Evolutionary conservation across 306 rosid genomes (phyloP), one percentile per base, ranked within the genome.

Genomic region (Corylus avellana): DNA sequence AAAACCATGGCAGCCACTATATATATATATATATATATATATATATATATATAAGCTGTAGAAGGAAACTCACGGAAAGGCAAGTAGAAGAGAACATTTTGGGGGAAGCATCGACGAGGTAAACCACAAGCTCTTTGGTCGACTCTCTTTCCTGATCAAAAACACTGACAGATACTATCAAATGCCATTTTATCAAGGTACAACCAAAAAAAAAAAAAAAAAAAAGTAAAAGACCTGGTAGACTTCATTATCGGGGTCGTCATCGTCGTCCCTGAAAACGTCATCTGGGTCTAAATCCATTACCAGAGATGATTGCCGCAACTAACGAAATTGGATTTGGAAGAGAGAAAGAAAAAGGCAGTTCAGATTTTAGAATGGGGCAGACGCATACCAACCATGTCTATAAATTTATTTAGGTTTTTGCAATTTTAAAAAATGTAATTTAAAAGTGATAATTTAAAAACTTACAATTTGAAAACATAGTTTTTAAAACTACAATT

Each of bases 31-130:
- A 29, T 0, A 29, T 1, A 29, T 1, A 29, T 29, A 29, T 29
- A 29, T 29, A 29, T 29, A 56, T 1, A 29, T 1, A 29, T 29
- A 29, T 0, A 29, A 29, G 25, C 12, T 3, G 69, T 22, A 49
- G 76, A 62, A 55, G 73, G 66, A 75, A 77, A 86, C 88, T 70
- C 75, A 91, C 97, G 76, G 82, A 42, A n/a, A 82, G 87, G 70
- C 85, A 89, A 58, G 86, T 61, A 1, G 90, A 56, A 72, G 3
- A 78, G 92, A 91, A 86, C 98, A 95, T 95, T 81, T 86, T 92
- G 35, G 98, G 97, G 13, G 98, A 92, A 74, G 98, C 98, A 82
- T 95, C 98, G 64, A 95, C 92, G 78, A 95, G 73, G 78, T 82
- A 92, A 74, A 92, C 97, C 42, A 84, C 90, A 8, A 83, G 77